These are phyloP conservation scores for Ampelomyces quisqualis DNA, from an alignment of 2,329 filamentous ascomycete species.

Conservation along the genomic window DNA sequence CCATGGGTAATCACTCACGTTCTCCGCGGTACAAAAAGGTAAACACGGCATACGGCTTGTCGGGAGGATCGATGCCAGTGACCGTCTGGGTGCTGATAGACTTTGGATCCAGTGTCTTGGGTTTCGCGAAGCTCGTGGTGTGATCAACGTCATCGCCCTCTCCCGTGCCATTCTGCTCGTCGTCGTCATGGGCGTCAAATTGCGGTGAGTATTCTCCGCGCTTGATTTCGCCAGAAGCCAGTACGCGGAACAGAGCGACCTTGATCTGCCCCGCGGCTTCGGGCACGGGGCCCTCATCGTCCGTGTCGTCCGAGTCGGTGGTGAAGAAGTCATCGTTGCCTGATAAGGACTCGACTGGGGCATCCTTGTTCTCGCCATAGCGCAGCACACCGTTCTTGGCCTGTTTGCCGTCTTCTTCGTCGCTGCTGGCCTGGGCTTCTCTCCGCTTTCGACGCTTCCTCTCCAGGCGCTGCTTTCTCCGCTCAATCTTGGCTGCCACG, in stretches of 20 bases:
- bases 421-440: constrained; percentile 54
- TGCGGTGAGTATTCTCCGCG: constrained; percentile 97
- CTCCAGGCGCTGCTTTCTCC: constrained; percentile 68
- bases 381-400: constrained; percentile 64
- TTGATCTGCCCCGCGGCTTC: constrained; percentile 98
- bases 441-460: constrained; percentile 79
- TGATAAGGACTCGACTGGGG: constrained; percentile 71
- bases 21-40: constrained; percentile 98
- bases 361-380: constrained; percentile 75
- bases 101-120: constrained; percentile 92
- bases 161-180: constrained; percentile 64
- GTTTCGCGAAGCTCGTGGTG: constrained; percentile 96
- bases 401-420: constrained; percentile 46
- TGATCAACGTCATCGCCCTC: constrained; percentile 86
- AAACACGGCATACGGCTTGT: constrained; percentile 94
- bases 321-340: constrained; percentile 66
- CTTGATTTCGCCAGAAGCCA: constrained; percentile 96
- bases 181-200: constrained; percentile 94
- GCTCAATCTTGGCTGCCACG: constrained; percentile 75
- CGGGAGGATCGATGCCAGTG: constrained; percentile 94
- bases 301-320: constrained; percentile 65
- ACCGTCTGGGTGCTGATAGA: constrained; percentile 98
- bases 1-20: constrained; percentile 61
- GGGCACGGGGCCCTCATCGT: constrained; percentile 81
- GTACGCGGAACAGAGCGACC: constrained; percentile 90